Evolutionary conservation across 768 basidiomycete species (phyloP).

Genomic region (Coprinopsis cinerea): DNA sequence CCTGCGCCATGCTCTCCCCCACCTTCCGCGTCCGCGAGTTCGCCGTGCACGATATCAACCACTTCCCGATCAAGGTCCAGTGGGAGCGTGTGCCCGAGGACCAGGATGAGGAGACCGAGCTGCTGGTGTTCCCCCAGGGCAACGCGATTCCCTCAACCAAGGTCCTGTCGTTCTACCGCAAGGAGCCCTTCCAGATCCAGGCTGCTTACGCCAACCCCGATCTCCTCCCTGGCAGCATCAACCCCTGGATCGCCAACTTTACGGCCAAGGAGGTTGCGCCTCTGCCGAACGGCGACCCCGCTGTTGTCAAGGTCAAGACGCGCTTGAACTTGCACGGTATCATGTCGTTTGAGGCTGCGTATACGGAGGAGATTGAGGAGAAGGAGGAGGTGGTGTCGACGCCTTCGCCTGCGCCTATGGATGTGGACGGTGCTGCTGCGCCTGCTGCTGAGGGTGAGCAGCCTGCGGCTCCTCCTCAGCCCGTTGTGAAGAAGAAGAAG

Average conservation of each 20-base stretch:
- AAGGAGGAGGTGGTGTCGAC: too few relatives aligned
- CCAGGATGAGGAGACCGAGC: constrained; percentile 85
- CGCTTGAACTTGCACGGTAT: constrained; percentile 83
- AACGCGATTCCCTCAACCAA: constrained; percentile 92
- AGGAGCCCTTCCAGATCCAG: constrained; percentile 82
- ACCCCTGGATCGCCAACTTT: constrained; percentile 82
- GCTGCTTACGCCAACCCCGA: constrained; percentile 74
- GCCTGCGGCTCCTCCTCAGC: constrained; percentile 34
- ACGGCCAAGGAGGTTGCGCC: constrained; percentile 76
- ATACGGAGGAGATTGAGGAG: constrained; percentile 80
- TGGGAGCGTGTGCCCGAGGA: constrained; percentile 77
- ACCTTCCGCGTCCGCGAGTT: constrained; percentile 98
- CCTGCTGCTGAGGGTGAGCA: constrained; percentile 26
- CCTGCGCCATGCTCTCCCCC: constrained; percentile 95
- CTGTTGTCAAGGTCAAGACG: constrained; percentile 87
- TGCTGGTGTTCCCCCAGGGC: constrained; percentile 82
- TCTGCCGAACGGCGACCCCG: constrained; percentile 62
- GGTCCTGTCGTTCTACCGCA: constrained; percentile 91
- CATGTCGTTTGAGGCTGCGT: constrained; percentile 80
- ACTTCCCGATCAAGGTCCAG: constrained; percentile 85
- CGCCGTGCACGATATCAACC: constrained; percentile 76
- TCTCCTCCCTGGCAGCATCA: constrained; percentile 68
- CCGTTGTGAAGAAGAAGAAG: constrained; percentile 91
- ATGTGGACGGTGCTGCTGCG: constrained; percentile 42
- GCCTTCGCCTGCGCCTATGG: constrained; percentile 61